Evolutionary conservation across 352 stramenopile species (phyloP).

Genomic region (Phytopythium vexans): DNA sequence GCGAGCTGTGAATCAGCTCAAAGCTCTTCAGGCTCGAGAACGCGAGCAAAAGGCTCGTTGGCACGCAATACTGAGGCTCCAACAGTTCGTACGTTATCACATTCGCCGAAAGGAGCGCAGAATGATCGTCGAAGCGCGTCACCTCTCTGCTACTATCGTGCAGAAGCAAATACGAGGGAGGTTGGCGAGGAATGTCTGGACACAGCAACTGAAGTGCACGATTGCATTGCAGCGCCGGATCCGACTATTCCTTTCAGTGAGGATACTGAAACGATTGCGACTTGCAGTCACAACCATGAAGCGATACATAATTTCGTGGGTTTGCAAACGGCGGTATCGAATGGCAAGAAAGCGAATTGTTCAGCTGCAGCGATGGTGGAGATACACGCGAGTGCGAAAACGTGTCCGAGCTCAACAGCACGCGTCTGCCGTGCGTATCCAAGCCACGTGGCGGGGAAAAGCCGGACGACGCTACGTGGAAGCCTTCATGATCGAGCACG

Average conservation of each 20-base stretch:
- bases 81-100: slow-evolving; percentile 38
- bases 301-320: slow-evolving; percentile 15
- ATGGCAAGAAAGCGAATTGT: slow-evolving; percentile 1
- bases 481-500: slow-evolving; percentile 12
- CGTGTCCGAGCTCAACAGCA: slow-evolving; percentile 16
- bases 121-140: slow-evolving; percentile 25
- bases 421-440: slow-evolving; percentile 45
- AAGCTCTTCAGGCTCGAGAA: slow-evolving; percentile 15
- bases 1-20: slow-evolving; percentile 11
- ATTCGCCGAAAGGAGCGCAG: slow-evolving; percentile 31
- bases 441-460: slow-evolving; percentile 24
- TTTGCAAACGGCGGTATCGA: slow-evolving; percentile 17
- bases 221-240: slow-evolving; percentile 40
- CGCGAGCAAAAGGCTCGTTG: background rate
- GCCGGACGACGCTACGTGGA: slow-evolving; percentile 8
- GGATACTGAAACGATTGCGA: slow-evolving; percentile 5
- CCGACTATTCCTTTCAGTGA: slow-evolving; percentile 17
- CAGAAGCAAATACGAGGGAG: slow-evolving; percentile 47
- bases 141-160: slow-evolving; percentile 40
- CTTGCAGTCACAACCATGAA: slow-evolving; percentile 8
- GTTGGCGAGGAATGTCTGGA: slow-evolving; percentile 8
- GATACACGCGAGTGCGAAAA: slow-evolving; percentile 5
- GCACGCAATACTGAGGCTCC: slow-evolving; percentile 20
- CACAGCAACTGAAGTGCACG: slow-evolving; percentile 4
- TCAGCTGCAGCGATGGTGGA: slow-evolving; percentile 54